Evolutionary conservation across 352 stramenopile genomes (phyloP), one percentile per base, ranked within the genome.

Genomic region (Pythium dissimile): DNA sequence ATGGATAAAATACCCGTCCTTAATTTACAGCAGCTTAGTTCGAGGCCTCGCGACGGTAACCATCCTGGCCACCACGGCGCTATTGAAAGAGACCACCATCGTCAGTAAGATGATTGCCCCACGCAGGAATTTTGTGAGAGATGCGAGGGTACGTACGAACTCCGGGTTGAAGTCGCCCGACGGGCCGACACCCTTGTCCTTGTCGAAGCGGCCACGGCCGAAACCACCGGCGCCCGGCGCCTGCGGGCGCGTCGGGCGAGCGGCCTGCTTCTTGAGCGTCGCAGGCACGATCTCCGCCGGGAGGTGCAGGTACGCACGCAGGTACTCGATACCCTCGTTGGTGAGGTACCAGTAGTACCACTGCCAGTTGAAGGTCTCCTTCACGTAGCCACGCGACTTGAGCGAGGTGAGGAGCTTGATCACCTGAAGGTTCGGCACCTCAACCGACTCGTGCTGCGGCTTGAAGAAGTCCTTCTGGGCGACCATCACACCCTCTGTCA

Each of bases 271-370:
- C 86, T 99, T 99, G 72, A 99, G 92, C 58, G 97, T 99, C 42
- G 90, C 91, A 59, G 97, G 97, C 44, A 99, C 96, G 84, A 99
- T 99, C 82, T 99, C 97, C 38, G 94, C 85, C 53, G 97, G 97
- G 47, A 99, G 79, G 72, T 98, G 95, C 58, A 99, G 75, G 85
- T 99, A 99, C 59, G 94, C 86, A 59, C 97, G 87, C 6, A 99
- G 88, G 89, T 99, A 99, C 68, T 99, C 95, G 71, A 99, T 98
- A 66, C 97, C 97, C 71, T 98, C 96, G 69, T 97, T 95, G 43
- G 96, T 99, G 47, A 99, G 86, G 88, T 99, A 99, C 85, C 95
- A 99, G 94, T 99, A 99, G 78, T 97, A 98, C 84, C 97, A 98
- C 81, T 99, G 97, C 97, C 97, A 99, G 75, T 96, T 98, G 90